phyloP scores from a whole-genome alignment of 2,329 filamentous ascomycete species.

The Monilinia aucupariae region DNA sequence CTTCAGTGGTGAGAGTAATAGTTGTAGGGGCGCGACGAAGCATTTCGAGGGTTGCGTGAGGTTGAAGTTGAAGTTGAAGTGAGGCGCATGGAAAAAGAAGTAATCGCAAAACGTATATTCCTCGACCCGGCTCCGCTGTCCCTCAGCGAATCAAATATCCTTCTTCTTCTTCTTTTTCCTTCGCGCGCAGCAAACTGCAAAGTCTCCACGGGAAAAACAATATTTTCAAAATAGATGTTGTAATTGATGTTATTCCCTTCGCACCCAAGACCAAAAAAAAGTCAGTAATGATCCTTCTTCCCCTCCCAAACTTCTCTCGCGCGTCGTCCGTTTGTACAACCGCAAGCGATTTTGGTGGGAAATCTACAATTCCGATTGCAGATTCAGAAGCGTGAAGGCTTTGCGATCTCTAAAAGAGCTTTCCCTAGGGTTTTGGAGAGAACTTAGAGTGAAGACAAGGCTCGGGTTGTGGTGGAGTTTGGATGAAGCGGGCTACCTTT shows the following conservation, averaged over 20 bases:
- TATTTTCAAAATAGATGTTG: neutral
- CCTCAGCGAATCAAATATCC: neutral
- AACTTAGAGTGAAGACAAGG: neutral
- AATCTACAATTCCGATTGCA: too few species aligned
- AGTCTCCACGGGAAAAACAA: neutral
- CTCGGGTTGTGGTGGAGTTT: neutral
- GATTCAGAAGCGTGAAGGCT: neutral
- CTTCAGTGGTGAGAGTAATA: slow-evolving; percentile 62
- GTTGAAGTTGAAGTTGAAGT: too few species aligned
- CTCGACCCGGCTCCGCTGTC: neutral
- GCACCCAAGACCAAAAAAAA: neutral
- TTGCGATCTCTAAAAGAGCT: neutral
- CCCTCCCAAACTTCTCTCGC: neutral
- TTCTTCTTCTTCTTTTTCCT: neutral
- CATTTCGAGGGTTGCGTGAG: slow-evolving; percentile 40
- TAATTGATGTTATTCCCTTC: neutral
- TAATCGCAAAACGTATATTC: neutral
- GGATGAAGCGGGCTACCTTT: slow-evolving; percentile 2
- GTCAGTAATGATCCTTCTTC: neutral
- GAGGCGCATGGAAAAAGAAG: too few species aligned
- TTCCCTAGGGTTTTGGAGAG: neutral
- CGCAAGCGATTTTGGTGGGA: neutral
- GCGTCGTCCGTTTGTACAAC: too few species aligned
- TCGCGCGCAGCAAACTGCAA: neutral
- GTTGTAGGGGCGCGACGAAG: slow-evolving; percentile 63